Conservation (phyloP, 805 yeast genomes). For the Kuraishia floccosa region DNA sequence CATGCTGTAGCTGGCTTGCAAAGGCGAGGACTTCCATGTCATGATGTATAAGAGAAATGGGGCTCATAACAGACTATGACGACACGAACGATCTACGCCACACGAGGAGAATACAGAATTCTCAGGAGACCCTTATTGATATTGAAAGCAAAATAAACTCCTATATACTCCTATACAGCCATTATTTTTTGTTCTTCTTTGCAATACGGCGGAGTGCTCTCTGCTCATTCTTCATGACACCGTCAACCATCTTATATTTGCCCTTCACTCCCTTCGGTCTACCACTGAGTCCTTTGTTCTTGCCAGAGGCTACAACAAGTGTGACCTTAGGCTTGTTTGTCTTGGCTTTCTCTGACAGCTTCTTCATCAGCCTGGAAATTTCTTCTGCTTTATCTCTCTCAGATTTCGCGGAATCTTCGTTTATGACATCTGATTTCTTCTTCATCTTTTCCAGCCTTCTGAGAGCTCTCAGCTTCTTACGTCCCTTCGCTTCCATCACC, state of each 20-base stretch:
- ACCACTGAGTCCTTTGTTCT: constrained; percentile 78
- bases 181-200: constrained; percentile 63
- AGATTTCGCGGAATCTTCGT: constrained; percentile 77
- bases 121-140: not conserved
- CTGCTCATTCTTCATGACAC: constrained; percentile 94
- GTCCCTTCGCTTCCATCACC: constrained; percentile 95
- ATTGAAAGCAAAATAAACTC: not conserved
- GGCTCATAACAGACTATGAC: too few species aligned
- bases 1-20: not conserved
- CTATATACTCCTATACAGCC: not conserved
- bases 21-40: not conserved
- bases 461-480: constrained; percentile 90
- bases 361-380: constrained; percentile 76
- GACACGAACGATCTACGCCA: too few species aligned
- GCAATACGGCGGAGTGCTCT: constrained; percentile 85
- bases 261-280: constrained; percentile 97
- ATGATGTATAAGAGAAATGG: not conserved
- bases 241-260: constrained; percentile 98
- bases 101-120: too few species aligned
- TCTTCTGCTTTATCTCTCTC: constrained; percentile 95
- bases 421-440: constrained; percentile 86
- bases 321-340: constrained; percentile 71
- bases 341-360: constrained; percentile 62
- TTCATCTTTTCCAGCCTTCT: constrained; percentile 78
- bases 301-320: constrained; percentile 79